A percentile compares a stretch with the other conserved stretches of the same genome.
phyloP scores from a whole-genome alignment of 495 filamentous ascomycete genomes.

The Aspergillus nidulans region DNA sequence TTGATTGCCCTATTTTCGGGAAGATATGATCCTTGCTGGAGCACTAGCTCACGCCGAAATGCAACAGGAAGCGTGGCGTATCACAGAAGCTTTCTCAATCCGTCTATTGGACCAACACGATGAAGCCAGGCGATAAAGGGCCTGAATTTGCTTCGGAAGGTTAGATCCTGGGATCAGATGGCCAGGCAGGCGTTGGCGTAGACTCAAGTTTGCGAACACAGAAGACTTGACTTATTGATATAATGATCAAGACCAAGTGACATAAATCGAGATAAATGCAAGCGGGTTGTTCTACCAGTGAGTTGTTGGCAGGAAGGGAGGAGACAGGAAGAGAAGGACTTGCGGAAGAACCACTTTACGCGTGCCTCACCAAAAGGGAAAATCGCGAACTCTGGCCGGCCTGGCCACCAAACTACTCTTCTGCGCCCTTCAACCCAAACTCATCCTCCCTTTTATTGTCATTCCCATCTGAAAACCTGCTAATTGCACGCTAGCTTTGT shows the following conservation, averaged over 20 bases:
- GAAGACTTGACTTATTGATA: background rate
- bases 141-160: background rate
- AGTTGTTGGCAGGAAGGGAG: background rate
- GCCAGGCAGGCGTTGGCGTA: background rate
- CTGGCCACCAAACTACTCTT: background rate
- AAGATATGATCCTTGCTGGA: background rate
- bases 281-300: background rate
- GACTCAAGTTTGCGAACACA: background rate
- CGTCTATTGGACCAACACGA: background rate
- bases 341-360: constrained; percentile 16
- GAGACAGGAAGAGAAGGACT: constrained; percentile 8
- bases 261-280: background rate
- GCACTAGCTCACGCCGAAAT: background rate
- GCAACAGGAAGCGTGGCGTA: background rate
- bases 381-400: constrained; percentile 5
- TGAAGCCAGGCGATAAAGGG: background rate
- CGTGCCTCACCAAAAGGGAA: constrained; percentile 11
- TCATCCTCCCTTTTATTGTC: background rate
- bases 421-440: background rate
- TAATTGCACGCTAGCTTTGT: background rate
- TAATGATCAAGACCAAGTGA: background rate
- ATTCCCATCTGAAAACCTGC: no score
- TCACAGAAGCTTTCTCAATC: background rate
- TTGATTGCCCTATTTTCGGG: background rate
- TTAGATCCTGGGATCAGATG: background rate